Base-by-base conservation (phyloP, 805 yeast genomes). In the Yamadazyma scolyti region DNA sequence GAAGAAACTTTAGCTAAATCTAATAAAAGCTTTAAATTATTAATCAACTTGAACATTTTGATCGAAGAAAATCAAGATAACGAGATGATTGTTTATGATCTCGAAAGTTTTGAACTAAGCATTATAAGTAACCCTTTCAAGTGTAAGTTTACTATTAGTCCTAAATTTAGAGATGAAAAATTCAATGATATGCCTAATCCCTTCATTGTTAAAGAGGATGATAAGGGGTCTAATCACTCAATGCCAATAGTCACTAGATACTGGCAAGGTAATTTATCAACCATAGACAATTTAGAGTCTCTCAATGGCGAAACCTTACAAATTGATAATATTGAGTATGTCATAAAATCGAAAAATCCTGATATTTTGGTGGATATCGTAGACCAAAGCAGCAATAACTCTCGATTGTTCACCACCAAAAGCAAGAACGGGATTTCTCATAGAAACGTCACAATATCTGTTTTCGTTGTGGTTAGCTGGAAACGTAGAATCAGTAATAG, bases 361-460 rank as follows among this genome's bases (percentile, higher is more conserved):
- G 67, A 56, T 17, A 31, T 62, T n/a, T 16, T 42, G 3, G 37
- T 58, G 0, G 51, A 50, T 5, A 17, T 34, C 24, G 25, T 36
- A 11, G 10, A 6, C 6, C 29, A 36, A 7, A 15, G 14, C 20
- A 4, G 15, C 15, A 21, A 18, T n/a, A 13, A 9, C 2, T 3
- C 5, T 27, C 33, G 57, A 21, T 28, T 39, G 9, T 63, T 67
- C 37, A 39, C 49, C 20, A 65, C 75, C 2, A 46, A 47, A 16
- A 60, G 69, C 26, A 55, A 49, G 26, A 64, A 58, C 38, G 66
- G 64, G 10, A 55, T 54, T 20, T 50, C 65, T 0, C 67, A 65
- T 35, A 47, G 74, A 30, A 65, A 57, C 30, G 63, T 65, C 3
- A 44, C 52, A 4, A 43, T 67, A 4, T 42, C 46, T 2, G 51